Base-by-base conservation (phyloP, 225 moss, liverwort and hornwort species). In the Sphagnum tenellum region DNA sequence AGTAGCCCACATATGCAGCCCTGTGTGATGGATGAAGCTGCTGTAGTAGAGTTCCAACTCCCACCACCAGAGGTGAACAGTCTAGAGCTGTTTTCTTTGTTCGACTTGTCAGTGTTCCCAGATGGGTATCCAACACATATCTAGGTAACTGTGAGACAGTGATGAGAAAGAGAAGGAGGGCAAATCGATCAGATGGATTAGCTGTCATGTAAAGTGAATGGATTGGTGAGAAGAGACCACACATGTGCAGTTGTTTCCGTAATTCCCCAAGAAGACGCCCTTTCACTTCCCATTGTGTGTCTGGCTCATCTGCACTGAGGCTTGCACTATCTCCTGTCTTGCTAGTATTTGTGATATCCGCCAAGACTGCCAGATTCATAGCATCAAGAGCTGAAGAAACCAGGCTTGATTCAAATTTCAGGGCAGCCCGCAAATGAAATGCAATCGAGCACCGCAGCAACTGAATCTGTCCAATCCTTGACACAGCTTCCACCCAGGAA, bases 21-120 rank as follows among this genome's bases (percentile, higher is more conserved):
- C 85, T 79, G 47, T 84, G 79, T 44, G 86, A 89, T 51, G 93
- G 89, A 77, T 93, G 98, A 72, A 99, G 85, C 66, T 99, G 98
- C 75, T 81, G 83, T 53, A 99, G 81, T 47, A 99, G 69, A 7
- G 84, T 87, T 46, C 90, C 98, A 59, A 90, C 70, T 57, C 98
- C 98, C 63, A 99, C 80, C 49, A 92, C 86, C 75, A 99, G 75
- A 49, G 98, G 98, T 51, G 83, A 86, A 69, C 93, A 99, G 67
- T 99, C 98, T 51, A 99, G 72, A 7, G 90, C 90, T 50, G 82
- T 73, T 76, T 93, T 99, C 49, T 88, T 99, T 75, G 77, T 79
- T 75, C 90, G 90, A 64, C 98, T 99, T 11, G 98, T 99, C 76
- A 99, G 73, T 65, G 90, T 85, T 64, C 98, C 98, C 69, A 99